These are phyloP conservation scores for Phytophthora tentaculata DNA, from an alignment of 352 stramenopile genomes.

Conservation along the genomic window DNA sequence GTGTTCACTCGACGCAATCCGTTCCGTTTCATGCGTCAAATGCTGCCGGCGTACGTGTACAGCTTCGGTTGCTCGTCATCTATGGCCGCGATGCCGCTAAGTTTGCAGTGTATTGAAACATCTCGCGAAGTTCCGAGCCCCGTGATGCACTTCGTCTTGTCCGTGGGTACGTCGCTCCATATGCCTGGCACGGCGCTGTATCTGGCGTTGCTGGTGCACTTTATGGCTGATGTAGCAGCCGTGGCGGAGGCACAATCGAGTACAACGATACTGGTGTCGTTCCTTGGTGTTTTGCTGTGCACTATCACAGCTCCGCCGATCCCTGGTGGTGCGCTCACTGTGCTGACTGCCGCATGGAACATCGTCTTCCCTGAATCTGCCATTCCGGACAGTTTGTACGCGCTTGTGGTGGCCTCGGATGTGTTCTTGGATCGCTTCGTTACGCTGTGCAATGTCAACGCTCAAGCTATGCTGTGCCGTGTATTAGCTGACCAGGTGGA, in stretches of 20 bases:
- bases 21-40: slow-evolving; percentile 73
- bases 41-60: slow-evolving; percentile 77
- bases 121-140: slow-evolving; percentile 60
- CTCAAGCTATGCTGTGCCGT: slow-evolving; percentile 73
- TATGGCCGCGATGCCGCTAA: slow-evolving; percentile 70
- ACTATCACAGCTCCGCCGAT: slow-evolving; percentile 67
- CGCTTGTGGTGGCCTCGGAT: slow-evolving; percentile 70
- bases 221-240: slow-evolving; percentile 67
- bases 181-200: slow-evolving; percentile 85
- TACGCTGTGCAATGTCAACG: slow-evolving; percentile 79
- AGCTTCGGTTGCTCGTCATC: slow-evolving; percentile 79
- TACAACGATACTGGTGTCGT: slow-evolving; percentile 51
- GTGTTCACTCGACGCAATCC: slow-evolving; percentile 70
- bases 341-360: slow-evolving; percentile 76
- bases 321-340: slow-evolving; percentile 59
- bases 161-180: slow-evolving; percentile 67
- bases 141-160: slow-evolving; percentile 79
- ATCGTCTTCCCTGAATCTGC: slow-evolving; percentile 61
- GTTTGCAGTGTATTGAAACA: slow-evolving; percentile 65
- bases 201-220: slow-evolving; percentile 73
- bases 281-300: slow-evolving; percentile 67
- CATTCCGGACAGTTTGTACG: slow-evolving; percentile 63
- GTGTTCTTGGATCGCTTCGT: slow-evolving; percentile 78
- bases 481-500: slow-evolving; percentile 77
- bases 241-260: slow-evolving; percentile 41